A percentile compares a stretch with the other conserved stretches of the same genome.
Conservation (phyloP, 2,329 filamentous ascomycete genomes). For the Parafenestella ontariensis region DNA sequence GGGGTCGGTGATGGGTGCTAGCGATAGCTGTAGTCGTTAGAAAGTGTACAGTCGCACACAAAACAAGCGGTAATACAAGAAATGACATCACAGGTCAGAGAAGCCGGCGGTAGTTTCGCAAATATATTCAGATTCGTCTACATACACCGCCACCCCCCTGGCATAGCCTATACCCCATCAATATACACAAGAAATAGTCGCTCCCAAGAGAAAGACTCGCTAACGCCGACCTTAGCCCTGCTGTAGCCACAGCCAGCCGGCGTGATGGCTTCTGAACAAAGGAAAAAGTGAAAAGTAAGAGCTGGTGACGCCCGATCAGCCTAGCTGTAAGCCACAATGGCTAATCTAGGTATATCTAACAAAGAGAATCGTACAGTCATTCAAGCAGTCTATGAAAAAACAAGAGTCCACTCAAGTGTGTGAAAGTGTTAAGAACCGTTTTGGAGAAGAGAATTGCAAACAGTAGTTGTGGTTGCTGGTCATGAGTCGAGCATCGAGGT, state of each 20-base stretch:
- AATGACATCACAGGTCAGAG: not conserved
- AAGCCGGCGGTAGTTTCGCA: not conserved
- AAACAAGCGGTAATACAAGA: not conserved
- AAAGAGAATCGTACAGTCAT: conserved; percentile 44
- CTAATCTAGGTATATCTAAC: conserved; percentile 21
- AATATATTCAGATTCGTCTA: not conserved
- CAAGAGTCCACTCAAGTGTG: conserved; percentile 1
- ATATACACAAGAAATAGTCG: conserved; percentile 1
- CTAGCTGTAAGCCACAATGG: conserved; percentile 16
- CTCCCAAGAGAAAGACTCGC: not conserved
- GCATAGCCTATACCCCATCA: not conserved
- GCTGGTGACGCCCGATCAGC: conserved; percentile 3
- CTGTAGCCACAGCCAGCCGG: not conserved
- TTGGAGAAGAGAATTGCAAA: conserved; percentile 1
- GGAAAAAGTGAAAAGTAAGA: no score
- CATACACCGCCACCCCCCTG: not conserved
- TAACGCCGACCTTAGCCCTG: conserved; percentile 9
- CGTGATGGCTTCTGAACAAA: not conserved
- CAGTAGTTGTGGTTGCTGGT: conserved; percentile 6
- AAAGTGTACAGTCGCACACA: not conserved
- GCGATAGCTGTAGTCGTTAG: not conserved
- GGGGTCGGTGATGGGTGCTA: no score
- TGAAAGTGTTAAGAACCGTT: not conserved
- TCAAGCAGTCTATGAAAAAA: conserved; percentile 30
- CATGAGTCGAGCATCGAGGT: conserved; percentile 47